Conservation (phyloP, 768 basidiomycete genomes). For the Termitomyces sp. region DNA sequence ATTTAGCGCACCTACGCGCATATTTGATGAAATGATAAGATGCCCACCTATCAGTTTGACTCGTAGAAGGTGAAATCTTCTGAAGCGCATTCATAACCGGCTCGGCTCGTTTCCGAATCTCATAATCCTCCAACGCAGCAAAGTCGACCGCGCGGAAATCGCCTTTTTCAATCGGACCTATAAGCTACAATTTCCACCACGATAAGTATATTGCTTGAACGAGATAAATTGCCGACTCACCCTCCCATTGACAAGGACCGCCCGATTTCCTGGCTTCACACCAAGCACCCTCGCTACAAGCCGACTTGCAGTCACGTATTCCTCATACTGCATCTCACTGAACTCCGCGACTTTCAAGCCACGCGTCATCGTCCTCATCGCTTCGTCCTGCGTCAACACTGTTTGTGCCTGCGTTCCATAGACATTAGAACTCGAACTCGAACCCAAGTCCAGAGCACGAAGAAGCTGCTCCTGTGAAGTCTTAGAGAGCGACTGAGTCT, state of each 20-base stretch:
- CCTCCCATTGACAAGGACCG: slow-evolving; percentile 14
- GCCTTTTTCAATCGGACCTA: slow-evolving; percentile 61
- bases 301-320: slow-evolving; percentile 40
- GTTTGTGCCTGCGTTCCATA: slow-evolving; percentile 23
- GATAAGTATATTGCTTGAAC: background rate
- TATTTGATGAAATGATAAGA: background rate
- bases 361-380: slow-evolving; percentile 26
- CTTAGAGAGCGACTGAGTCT: slow-evolving; percentile 31
- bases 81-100: slow-evolving; percentile 65
- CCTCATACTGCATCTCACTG: slow-evolving; percentile 26
- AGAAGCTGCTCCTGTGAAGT: slow-evolving; percentile 33
- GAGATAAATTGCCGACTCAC: background rate
- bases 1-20: background rate
- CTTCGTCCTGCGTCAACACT: slow-evolving; percentile 25
- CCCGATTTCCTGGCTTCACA: slow-evolving; percentile 55
- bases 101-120: slow-evolving; percentile 62
- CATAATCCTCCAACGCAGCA: slow-evolving; percentile 62
- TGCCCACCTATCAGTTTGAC: slow-evolving; percentile 37
- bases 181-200: slow-evolving; percentile 39
- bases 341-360: slow-evolving; percentile 28
- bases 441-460: slow-evolving; percentile 28
- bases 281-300: slow-evolving; percentile 49
- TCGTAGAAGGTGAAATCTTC: slow-evolving; percentile 36
- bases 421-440: slow-evolving; percentile 21
- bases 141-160: slow-evolving; percentile 73